Percentiles rank a stretch among this genome's conserved stretches.
phyloP scores from a whole-genome alignment of 2,329 filamentous ascomycete species.

The Penicillium sp. region DNA sequence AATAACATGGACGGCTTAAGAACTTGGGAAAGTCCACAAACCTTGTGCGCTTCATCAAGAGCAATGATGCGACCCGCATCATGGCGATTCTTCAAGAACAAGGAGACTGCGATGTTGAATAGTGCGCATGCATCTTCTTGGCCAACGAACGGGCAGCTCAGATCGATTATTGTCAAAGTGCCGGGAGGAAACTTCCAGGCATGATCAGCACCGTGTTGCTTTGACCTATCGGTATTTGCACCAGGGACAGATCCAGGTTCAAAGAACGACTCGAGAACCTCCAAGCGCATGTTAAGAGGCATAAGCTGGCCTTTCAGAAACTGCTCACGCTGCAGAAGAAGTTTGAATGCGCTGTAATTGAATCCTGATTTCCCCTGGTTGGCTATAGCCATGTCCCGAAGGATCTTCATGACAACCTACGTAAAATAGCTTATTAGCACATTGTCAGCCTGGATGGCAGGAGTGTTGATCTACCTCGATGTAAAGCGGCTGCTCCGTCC shows the following conservation, averaged over 20 bases:
- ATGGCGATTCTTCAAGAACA: constrained; percentile 59
- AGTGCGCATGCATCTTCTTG: constrained; percentile 65
- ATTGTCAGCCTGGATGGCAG: neutral
- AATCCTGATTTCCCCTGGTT: constrained; percentile 38
- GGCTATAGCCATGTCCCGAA: constrained; percentile 50
- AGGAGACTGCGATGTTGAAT: constrained; percentile 67
- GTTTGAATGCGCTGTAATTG: constrained; percentile 47
- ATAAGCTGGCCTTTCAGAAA: constrained; percentile 51
- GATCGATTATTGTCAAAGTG: constrained; percentile 61
- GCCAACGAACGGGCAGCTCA: constrained; percentile 70
- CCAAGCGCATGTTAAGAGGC: constrained; percentile 59
- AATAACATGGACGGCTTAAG: no score
- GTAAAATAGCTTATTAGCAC: neutral
- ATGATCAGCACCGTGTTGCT: constrained; percentile 7
- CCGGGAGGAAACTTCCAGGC: constrained; percentile 24
- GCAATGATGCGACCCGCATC: constrained; percentile 51
- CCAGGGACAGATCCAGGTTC: constrained; percentile 23
- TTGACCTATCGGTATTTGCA: neutral
- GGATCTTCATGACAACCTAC: constrained; percentile 47
- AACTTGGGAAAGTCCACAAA: constrained; percentile 21
- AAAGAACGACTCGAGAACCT: constrained; percentile 64
- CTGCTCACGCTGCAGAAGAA: constrained; percentile 32
- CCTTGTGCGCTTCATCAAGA: constrained; percentile 60
- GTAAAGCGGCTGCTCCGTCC: constrained; percentile 50
- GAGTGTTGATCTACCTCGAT: constrained; percentile 36